Evolutionary conservation across 2,329 filamentous ascomycete species (phyloP), one percentile per base, ranked within the genome.

Genomic region (Colletotrichum gigasporum): DNA sequence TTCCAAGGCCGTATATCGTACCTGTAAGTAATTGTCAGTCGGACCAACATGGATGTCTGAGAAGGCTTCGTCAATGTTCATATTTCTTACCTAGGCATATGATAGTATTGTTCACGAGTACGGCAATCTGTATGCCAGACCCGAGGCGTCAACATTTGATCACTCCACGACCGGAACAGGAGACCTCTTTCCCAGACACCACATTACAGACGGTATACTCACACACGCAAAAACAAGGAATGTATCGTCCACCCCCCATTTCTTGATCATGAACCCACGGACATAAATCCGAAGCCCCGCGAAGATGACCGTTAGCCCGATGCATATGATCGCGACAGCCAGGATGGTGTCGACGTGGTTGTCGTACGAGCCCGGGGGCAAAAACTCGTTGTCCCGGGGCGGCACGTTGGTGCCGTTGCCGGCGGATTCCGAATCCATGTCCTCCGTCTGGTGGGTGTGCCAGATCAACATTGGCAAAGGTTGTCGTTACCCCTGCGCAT

Each of bases 191-290:
- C 71, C 44, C 71, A 52, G 2, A 24, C 42, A 58, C 5, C 26
- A 18, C 20, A 52, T 24, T 70, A 67, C 1, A 69, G 69, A 10
- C 53, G 45, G 28, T 26, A 65, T 16, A 16, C 48, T 30, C 6
- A 54, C 26, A 22, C 44, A 48, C 2, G 62, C 44, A 26, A 35
- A 48, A 5, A 26, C 24, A 10, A 65, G 41, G 8, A 65, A 10
- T 6, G 57, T 62, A 44, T 74, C 73, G 12, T 75, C 72, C 3
- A 62, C 48, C 2, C 73, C 72, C 47, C 73, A 66, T 47, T 70
- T 69, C 20, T 67, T 67, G 2, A 73, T 60, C 14, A 73, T 28
- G 12, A 71, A 55, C 11, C 67, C 66, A 24, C 73, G 52, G n/a
- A 69, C 71, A 47, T 70, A 74, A 20, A 71, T 37, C 6, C 65